Evolutionary conservation across 2,329 filamentous ascomycete genomes (phyloP), one percentile per base, ranked within the genome.

Genomic region (Tolypocladium album): DNA sequence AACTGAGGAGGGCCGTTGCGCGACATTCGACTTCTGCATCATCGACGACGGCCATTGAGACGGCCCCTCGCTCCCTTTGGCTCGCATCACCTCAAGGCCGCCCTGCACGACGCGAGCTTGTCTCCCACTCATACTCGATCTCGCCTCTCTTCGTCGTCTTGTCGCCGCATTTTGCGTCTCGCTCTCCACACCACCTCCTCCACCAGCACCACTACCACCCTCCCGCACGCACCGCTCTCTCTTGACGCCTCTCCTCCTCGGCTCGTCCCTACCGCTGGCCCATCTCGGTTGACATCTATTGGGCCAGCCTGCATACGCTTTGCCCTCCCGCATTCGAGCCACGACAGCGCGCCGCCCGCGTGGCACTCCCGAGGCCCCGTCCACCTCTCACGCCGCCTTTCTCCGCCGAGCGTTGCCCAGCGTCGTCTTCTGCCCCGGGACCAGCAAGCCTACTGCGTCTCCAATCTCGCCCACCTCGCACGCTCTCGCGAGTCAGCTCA

Each of bases 301-400:
- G 70, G 71, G 70, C 68, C 66, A 72, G 64, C 70, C 67, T 73
- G 71, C 72, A 74, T 73, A 68, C 66, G 64, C 66, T 72, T 65
- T 68, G 64, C 64, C 67, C 70, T 69, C 67, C 69, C 69, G 70
- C 70, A 74, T 70, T 74, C 72, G 72, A 74, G 72, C 72, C 72
- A 74, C 72, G 72, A 74, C 72, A 73, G 66, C 70, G 67, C 64
- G 66, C 59, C 55, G 55, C 55, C 43, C 36, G 55, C 55, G 55
- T 60, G 55, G 34, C 59, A 57, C 59, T 56, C 36, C 55, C 11
- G 45, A 31, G 34, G 36, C 11, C 63, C 68, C 58, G 24, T 52
- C 58, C 61, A 27, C 52, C 55, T 66, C 63, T 69, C 65, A 67
- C 68, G 40, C n/a, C 15, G 20, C 40, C 24, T 5, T 8, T 22